Percentiles rank a stretch among this genome's conserved stretches.
Conservation (phyloP, 192 early-diverging fungal genomes). For the Jimgerdemannia flammicorona region DNA sequence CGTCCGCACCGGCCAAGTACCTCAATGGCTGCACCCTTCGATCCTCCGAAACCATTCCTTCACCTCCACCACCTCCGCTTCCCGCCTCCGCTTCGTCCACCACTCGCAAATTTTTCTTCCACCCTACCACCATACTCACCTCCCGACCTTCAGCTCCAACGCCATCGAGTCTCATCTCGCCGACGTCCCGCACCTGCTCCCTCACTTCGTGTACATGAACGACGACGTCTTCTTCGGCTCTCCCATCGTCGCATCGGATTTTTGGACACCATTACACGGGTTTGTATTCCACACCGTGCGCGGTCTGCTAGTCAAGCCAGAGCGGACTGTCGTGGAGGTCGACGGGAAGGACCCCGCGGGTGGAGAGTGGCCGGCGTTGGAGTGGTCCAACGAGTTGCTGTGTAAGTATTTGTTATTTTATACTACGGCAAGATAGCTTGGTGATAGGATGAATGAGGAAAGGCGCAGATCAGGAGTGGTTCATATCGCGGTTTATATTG, state of each 20-base stretch:
- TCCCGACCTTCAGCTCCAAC: constrained; percentile 37
- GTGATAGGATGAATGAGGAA: too few species aligned
- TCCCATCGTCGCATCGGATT: constrained; percentile 8
- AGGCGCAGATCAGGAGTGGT: too few species aligned
- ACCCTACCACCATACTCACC: background rate
- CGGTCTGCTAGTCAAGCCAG: constrained; percentile 19
- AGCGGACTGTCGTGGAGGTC: background rate
- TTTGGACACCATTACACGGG: constrained; percentile 36
- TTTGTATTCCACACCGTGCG: constrained; percentile 31
- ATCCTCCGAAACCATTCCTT: background rate
- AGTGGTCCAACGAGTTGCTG: constrained; percentile 27
- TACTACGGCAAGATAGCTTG: too few species aligned
- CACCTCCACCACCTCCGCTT: background rate
- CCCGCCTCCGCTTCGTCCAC: constrained; percentile 4
- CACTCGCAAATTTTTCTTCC: constrained; percentile 28
- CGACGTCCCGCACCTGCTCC: constrained; percentile 9
- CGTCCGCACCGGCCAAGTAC: constrained; percentile 13
- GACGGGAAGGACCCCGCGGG: background rate
- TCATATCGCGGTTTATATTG: background rate
- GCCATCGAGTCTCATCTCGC: constrained; percentile 34
- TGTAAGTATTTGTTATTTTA: constrained; percentile 12
- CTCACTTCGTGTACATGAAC: constrained; percentile 35
- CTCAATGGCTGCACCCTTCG: constrained; percentile 23
- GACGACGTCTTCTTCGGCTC: constrained; percentile 34
- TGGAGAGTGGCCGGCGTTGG: constrained; percentile 32